Percentiles rank a stretch among this genome's conserved stretches.
Evolutionary conservation across 164 flowering plant genomes (phyloP).

Genomic region (Malania oleifera): DNA sequence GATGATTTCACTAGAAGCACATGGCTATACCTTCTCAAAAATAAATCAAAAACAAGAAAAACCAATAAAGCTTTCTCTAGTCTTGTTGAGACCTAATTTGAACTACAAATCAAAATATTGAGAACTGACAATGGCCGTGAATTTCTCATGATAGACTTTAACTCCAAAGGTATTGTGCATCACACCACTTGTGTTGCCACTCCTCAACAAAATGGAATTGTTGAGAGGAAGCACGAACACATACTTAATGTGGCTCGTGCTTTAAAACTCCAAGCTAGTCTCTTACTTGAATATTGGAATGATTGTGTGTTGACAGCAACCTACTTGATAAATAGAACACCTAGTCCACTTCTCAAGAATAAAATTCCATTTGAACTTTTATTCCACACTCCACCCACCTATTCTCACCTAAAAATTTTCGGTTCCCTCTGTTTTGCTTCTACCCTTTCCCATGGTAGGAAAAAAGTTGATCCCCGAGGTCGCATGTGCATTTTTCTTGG

Average conservation of each 20-base stretch:
- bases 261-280: neutral
- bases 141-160: neutral
- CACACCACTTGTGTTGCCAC: neutral
- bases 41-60: neutral
- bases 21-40: neutral
- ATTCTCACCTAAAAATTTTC: neutral
- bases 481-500: too few relatives aligned
- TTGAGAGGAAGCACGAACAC: too few relatives aligned
- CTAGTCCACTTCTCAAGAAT: too few relatives aligned
- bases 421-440: neutral
- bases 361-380: neutral
- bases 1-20: slow-evolving; percentile 1
- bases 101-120: neutral
- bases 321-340: too few relatives aligned
- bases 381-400: neutral
- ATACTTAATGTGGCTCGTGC: neutral
- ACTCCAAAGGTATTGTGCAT: neutral
- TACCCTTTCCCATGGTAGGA: too few relatives aligned
- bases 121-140: neutral
- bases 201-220: neutral
- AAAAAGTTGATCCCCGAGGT: too few relatives aligned
- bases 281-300: neutral
- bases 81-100: too few relatives aligned
- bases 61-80: neutral
- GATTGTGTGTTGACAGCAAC: too few relatives aligned